phyloP scores from a whole-genome alignment of 1,284 basidiomycete genomes.

The Leccinum idahoense region DNA sequence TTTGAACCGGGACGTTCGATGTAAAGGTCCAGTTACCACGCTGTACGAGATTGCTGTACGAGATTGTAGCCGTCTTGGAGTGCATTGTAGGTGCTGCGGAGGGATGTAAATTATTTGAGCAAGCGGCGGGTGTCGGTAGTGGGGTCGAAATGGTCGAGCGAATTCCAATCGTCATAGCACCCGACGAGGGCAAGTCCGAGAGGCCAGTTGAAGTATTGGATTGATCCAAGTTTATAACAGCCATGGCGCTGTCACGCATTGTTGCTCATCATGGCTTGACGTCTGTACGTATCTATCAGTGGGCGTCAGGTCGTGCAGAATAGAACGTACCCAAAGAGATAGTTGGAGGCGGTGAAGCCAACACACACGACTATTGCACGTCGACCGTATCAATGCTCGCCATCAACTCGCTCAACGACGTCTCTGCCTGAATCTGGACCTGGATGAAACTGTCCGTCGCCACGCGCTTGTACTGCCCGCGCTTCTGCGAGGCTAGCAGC shows the following conservation, averaged over 20 bases:
- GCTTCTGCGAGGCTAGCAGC: too few species aligned
- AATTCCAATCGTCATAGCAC: conserved; percentile 79
- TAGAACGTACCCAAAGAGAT: too few species aligned
- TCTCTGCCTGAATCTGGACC: too few species aligned
- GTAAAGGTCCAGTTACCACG: conserved; percentile 77
- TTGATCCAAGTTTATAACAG: conserved; percentile 83
- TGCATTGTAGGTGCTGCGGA: conserved; percentile 51
- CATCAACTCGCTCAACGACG: too few species aligned
- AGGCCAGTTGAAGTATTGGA: conserved; percentile 88
- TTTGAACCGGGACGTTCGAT: conserved; percentile 83
- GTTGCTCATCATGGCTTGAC: too few species aligned
- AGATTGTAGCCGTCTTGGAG: conserved; percentile 84
- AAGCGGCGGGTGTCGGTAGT: conserved; percentile 72
- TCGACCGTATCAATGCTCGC: too few species aligned
- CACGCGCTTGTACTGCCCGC: too few species aligned
- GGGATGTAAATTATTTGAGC: conserved; percentile 34
- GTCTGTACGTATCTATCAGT: too few species aligned
- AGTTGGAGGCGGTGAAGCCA: too few species aligned
- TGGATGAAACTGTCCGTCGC: too few species aligned
- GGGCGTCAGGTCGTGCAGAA: too few species aligned
- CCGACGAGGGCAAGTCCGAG: conserved; percentile 71
- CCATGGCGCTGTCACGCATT: conserved; percentile 41
- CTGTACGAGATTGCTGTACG: conserved; percentile 36
- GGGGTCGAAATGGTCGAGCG: conserved; percentile 89
- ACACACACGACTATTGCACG: too few species aligned